Evolutionary conservation across 495 filamentous ascomycete genomes (phyloP), one percentile per base, ranked within the genome.

Genomic region (Talaromyces liani): DNA sequence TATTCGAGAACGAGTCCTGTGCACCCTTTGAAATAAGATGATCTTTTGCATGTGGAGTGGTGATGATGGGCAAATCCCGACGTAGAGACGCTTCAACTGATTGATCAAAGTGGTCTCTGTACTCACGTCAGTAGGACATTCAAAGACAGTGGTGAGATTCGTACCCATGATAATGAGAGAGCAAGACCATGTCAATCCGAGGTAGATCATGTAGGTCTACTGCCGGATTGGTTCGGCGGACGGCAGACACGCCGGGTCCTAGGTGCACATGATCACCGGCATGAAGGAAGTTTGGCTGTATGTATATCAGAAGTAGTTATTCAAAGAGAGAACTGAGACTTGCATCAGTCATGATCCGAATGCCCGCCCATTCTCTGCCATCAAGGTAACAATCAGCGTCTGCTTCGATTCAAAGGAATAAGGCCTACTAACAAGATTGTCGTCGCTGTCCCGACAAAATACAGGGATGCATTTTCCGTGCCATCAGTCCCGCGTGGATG

Each of bases 191-290:
- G 65, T 90, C 86, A 12, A 90, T 73, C 0, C 77, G 71, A 0
- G 88, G 88, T 8, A 90, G 71, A n/a, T 82, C 77, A 45, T 85
- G 77, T 8, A 91, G 64, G 61, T 87, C 84, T 1, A 89, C 73
- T 0, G 82, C 84, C 10, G 87, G 87, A 64, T 89, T 80, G 2
- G 80, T 87, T 4, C 70, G 67, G 0, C 88, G 75, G 27, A 72
- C 68, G 0, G 77, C 75, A 1, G 80, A 80, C 0, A 89, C 83
- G 1, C 85, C 86, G 0, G 86, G 86, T 0, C 85, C 87, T 9
- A 89, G 77, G 65, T 90, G 85, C 2, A 89, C 85, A 64, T 89
- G 84, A 67, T 88, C 84, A 45, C 86, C 85, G 3, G 82, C 83
- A 65, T 89, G 87, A 0, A 91, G 80, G 72, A 90, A 89, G 71